Base-by-base conservation (phyloP, 139 green algal genomes). In the Chlamydomonas urium region DNA sequence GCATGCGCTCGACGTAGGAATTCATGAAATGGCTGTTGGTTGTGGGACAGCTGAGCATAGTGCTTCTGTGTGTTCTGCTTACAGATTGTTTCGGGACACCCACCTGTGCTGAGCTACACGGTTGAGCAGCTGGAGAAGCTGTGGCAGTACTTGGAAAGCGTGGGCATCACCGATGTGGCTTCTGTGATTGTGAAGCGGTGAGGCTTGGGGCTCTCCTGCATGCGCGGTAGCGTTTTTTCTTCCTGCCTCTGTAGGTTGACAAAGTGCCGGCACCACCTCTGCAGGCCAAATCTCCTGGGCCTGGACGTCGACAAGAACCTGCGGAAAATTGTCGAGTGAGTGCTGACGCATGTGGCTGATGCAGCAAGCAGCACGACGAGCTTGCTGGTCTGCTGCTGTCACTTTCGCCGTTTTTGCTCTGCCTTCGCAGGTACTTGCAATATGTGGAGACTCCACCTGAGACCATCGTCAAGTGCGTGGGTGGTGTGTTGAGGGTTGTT, bases 241-340 rank as follows among this genome's bases (percentile, higher is more conserved):
- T 10, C 17, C 10, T 53, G 42, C 17, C 14, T 53, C 42, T n/a
- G 42, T 34, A 62, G 23, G 8, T 29, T 28, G 5, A 34, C 21
- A 59, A 35, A 33, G 60, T 68, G 60, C 58, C 19, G 24, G 10
- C 53, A 62, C 92, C 10, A 28, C 77, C 8, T 50, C 67, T 47
- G 77, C n/a, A n/a, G 90, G 66, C 90, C 90, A 0, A 86, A 73
- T 19, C 28, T 96, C 21, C 75, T 94, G 29, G 90, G 90, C 0
- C 73, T 96, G 37, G 71, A 91, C 23, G 82, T 86, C 38, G 70
- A 88, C 42, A 72, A 66, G 0, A 87, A 82, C 69, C 65, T 93
- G 61, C 38, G 69, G 5, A 85, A 85, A 62, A 85, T 88, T 29
- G 75, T 89, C 1, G 75, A 76, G 3, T 63, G 26, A 63, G 8